Conservation (phyloP, 805 yeast genomes). For the Barnettozyma populi region DNA sequence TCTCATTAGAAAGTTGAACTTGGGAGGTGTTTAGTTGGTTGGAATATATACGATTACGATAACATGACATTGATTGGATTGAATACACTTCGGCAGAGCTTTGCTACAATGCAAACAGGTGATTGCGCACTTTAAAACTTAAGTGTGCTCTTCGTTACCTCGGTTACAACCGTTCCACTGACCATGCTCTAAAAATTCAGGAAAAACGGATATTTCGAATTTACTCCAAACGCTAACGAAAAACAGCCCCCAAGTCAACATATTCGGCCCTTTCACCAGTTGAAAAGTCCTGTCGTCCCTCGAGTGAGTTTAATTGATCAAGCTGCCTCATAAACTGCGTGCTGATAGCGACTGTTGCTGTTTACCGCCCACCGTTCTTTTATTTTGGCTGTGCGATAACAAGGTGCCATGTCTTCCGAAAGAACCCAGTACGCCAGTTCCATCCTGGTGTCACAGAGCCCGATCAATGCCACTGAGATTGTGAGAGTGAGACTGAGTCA, state of each 20-base stretch:
- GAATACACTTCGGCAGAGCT: too few species aligned
- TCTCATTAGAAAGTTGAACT: conserved; percentile 19
- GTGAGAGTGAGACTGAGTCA: conserved; percentile 51
- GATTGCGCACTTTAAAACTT: neutral
- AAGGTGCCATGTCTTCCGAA: conserved; percentile 10
- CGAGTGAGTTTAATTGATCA: conserved; percentile 4
- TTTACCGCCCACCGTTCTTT: neutral
- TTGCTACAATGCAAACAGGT: neutral
- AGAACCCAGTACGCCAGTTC: conserved; percentile 35
- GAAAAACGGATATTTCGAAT: neutral
- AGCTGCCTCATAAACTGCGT: neutral
- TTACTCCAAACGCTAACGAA: neutral
- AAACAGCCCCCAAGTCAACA: neutral
- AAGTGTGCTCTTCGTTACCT: neutral
- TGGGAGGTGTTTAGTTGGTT: conserved; percentile 6
- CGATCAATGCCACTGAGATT: conserved; percentile 55
- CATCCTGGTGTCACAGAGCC: conserved; percentile 40
- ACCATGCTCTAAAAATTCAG: conserved; percentile 14
- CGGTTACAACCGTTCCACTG: neutral
- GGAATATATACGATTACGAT: neutral
- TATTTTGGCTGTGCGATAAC: neutral
- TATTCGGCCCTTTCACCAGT: neutral
- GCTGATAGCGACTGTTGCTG: neutral
- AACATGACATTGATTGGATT: neutral
- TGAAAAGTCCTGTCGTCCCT: neutral